phyloP scores from a whole-genome alignment of 257 asterid species.

The Parsonsia alboflavescens region DNA sequence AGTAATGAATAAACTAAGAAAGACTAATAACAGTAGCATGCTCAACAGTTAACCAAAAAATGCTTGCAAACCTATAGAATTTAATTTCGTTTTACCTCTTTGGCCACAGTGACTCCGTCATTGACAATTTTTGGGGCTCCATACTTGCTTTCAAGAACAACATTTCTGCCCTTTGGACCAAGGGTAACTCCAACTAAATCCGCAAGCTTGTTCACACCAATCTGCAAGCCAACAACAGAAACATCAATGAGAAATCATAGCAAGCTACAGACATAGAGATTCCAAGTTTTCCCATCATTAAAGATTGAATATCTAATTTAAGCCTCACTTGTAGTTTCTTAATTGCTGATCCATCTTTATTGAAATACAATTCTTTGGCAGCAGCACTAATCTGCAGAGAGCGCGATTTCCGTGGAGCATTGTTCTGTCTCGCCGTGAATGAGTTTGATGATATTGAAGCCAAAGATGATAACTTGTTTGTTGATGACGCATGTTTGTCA shows the following conservation, averaged over 20 bases:
- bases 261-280: neutral
- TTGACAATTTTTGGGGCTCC: slow-evolving; percentile 96
- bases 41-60: neutral
- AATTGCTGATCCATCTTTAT: slow-evolving; percentile 94
- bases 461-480: slow-evolving; percentile 61
- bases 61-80: neutral
- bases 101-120: slow-evolving; percentile 96
- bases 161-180: slow-evolving; percentile 98
- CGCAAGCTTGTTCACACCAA: slow-evolving; percentile 88
- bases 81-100: slow-evolving; percentile 44
- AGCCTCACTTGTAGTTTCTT: slow-evolving; percentile 67
- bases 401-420: slow-evolving; percentile 37
- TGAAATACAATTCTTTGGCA: slow-evolving; percentile 82
- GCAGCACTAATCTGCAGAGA: slow-evolving; percentile 61
- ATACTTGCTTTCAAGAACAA: slow-evolving; percentile 93
- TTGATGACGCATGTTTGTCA: slow-evolving; percentile 41
- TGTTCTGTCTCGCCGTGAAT: slow-evolving; percentile 47
- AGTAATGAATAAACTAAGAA: neutral
- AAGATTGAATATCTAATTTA: neutral
- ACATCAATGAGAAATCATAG: neutral
- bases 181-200: slow-evolving; percentile 95
- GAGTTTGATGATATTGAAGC: slow-evolving; percentile 57
- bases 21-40: too few relatives aligned
- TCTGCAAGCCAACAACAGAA: slow-evolving; percentile 36
- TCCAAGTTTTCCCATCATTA: neutral